Conservation (phyloP, 2,329 filamentous ascomycete species). For the Colletotrichum destructivum region DNA sequence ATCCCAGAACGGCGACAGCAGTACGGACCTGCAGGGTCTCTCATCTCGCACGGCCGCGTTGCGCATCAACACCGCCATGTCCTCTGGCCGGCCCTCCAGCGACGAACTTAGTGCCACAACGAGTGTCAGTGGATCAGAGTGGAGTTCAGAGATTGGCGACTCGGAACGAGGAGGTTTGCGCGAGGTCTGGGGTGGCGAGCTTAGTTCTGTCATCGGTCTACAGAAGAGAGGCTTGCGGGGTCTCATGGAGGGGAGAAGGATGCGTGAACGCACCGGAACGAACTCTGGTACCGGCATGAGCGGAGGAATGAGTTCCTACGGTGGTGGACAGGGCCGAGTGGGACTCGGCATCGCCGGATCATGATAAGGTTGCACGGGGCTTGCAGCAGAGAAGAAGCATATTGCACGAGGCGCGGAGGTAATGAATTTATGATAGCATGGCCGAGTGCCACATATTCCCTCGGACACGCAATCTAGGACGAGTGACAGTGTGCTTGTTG, state of each 20-base stretch:
- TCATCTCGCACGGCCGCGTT: slow-evolving; percentile 57
- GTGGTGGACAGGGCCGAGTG: slow-evolving; percentile 53
- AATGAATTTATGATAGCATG: slow-evolving; percentile 41
- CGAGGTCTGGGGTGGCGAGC: slow-evolving; percentile 85
- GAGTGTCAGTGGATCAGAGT: slow-evolving; percentile 69
- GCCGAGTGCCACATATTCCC: slow-evolving; percentile 27
- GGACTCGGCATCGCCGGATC: slow-evolving; percentile 69
- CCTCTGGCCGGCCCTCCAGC: slow-evolving; percentile 57
- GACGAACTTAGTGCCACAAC: slow-evolving; percentile 66
- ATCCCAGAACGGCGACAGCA: slow-evolving; percentile 44
- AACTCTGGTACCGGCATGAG: slow-evolving; percentile 45
- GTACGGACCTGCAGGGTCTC: slow-evolving; percentile 50
- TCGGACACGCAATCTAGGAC: background rate
- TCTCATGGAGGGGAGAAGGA: slow-evolving; percentile 92
- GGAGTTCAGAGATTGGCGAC: slow-evolving; percentile 69
- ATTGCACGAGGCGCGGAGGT: slow-evolving; percentile 22
- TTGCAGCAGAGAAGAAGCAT: background rate
- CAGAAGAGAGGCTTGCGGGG: slow-evolving; percentile 94
- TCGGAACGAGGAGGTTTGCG: slow-evolving; percentile 63
- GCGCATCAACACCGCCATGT: slow-evolving; percentile 64
- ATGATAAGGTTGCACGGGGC: slow-evolving; percentile 45
- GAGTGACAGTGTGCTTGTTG: background rate
- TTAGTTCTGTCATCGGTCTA: slow-evolving; percentile 92
- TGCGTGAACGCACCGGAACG: slow-evolving; percentile 79
- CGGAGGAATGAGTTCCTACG: slow-evolving; percentile 45